Evolutionary conservation across 176 grass and related monocot genomes (phyloP), one percentile per base, ranked within the genome.

Genomic region (Zoysia pacifica): DNA sequence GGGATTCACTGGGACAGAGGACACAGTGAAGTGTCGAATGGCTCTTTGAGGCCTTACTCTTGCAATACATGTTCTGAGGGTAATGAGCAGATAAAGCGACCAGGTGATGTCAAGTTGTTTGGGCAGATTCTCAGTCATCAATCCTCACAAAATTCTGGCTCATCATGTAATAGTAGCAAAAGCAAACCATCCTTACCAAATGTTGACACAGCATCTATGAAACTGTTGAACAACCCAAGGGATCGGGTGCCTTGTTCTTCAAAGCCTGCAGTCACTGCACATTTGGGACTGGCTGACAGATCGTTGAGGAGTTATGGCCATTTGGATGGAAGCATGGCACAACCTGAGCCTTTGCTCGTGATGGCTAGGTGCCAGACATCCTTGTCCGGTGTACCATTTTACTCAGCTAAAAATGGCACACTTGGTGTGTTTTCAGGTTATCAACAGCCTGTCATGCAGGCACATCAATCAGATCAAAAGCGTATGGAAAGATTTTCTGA

Each of bases 91-190:
- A 70, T n/a, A 45, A 89, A 85, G 66, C 77, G 80, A 35, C 62
- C 92, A 6, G 85, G 85, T 53, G 93, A 97, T 87, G 88, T 97
- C 13, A 97, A 97, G 73, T 83, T 97, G 13, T 97, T 97, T 51
- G 93, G 93, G 65, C 68, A 86, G 80, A 93, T 97, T 85, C 89
- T 94, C 48, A 89, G 86, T 49, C 83, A 89, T 43, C 78, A 88
- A 68, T 94, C 86, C 8, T 59, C 77, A 74, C 92, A 94, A 72
- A 94, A 85, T 67, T 82, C 86, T 66, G 76, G 59, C 6, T 79
- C 78, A n/a, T 87, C 89, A 5, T 71, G 19, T 11, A 77, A 91
- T 56, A 86, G 65, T 64, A 87, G 8, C 73, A 87, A 84, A 78
- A 87, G 68, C 80, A 84, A 83, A 63, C 76, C 82, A 65, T 19